A percentile compares a stretch with the other conserved stretches of the same genome.
phyloP scores from a whole-genome alignment of 768 basidiomycete species.

The Royoungia palumana region DNA sequence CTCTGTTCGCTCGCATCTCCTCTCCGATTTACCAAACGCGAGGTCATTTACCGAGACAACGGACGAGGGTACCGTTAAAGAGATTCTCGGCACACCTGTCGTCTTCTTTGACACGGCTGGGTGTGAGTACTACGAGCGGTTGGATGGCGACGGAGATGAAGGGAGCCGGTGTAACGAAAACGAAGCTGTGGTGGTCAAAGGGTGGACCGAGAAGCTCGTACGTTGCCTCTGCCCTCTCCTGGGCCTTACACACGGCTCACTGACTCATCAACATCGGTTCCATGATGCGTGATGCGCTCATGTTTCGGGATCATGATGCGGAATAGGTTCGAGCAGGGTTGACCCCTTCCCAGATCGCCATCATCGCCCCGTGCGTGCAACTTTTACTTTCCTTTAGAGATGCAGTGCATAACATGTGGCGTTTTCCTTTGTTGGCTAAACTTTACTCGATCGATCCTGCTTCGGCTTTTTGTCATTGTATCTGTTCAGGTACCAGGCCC shows the following conservation, averaged over 20 bases:
- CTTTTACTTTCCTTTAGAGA: too few relatives aligned
- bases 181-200: conserved; percentile 80
- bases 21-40: conserved; percentile 65
- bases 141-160: conserved; percentile 78
- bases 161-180: conserved; percentile 94
- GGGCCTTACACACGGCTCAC: neutral
- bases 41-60: conserved; percentile 31
- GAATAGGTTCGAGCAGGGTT: conserved; percentile 59
- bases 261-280: too few relatives aligned
- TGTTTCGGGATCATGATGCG: too few relatives aligned
- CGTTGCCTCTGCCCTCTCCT: conserved; percentile 16
- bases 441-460: too few relatives aligned
- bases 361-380: conserved; percentile 74
- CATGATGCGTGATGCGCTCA: too few relatives aligned
- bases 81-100: conserved; percentile 71
- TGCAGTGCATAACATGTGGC: too few relatives aligned
- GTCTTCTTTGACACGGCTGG: conserved; percentile 95
- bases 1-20: conserved; percentile 68
- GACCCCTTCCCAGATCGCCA: conserved; percentile 68
- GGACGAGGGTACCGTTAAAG: conserved; percentile 66
- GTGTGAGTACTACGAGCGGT: conserved; percentile 87
- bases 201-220: conserved; percentile 81
- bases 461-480: neutral
- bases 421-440: too few relatives aligned
- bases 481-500: conserved; percentile 73